A percentile compares a stretch with the other conserved stretches of the same genome.
Conservation (phyloP, 208 protist genomes). For the Acanthamoeba castellanii region DNA sequence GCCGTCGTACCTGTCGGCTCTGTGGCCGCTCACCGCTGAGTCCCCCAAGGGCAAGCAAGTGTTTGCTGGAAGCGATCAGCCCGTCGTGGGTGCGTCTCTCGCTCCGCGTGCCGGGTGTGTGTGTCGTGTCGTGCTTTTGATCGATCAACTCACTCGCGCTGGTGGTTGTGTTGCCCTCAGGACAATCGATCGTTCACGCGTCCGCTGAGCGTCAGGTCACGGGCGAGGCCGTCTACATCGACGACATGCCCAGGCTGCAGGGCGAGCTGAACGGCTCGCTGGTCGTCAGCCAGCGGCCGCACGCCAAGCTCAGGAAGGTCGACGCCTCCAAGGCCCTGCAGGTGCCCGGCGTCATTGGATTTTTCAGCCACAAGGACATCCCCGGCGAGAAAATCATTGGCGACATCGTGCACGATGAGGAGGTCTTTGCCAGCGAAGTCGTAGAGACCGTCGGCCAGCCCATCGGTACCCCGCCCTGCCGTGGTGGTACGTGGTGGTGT, state of each 20-base stretch:
- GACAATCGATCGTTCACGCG: constrained; percentile 79
- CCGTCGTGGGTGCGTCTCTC: not conserved
- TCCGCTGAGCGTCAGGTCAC: constrained; percentile 88
- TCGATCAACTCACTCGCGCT: too few species aligned
- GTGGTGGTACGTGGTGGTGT: not conserved
- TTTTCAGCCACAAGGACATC: constrained; percentile 84
- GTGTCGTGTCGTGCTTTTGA: too few species aligned
- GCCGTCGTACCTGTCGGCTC: constrained; percentile 44
- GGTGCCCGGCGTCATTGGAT: constrained; percentile 82
- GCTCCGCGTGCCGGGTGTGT: not conserved
- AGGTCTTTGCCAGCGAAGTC: constrained; percentile 86
- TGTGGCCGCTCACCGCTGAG: constrained; percentile 61
- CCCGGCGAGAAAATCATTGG: constrained; percentile 82
- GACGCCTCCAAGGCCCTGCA: constrained; percentile 81
- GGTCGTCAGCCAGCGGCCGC: constrained; percentile 78
- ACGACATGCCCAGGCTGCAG: constrained; percentile 82
- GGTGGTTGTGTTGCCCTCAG: not conserved
- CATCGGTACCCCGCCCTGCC: constrained; percentile 85
- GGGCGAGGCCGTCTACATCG: constrained; percentile 91
- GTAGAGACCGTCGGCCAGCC: constrained; percentile 85
- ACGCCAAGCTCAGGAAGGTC: constrained; percentile 84
- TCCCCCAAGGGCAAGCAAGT: not conserved
- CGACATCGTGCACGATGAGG: constrained; percentile 88
- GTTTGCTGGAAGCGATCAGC: not conserved
- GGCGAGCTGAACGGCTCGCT: constrained; percentile 81